Conservation (phyloP, 1,284 basidiomycete species). For the Naganishia albida region DNA sequence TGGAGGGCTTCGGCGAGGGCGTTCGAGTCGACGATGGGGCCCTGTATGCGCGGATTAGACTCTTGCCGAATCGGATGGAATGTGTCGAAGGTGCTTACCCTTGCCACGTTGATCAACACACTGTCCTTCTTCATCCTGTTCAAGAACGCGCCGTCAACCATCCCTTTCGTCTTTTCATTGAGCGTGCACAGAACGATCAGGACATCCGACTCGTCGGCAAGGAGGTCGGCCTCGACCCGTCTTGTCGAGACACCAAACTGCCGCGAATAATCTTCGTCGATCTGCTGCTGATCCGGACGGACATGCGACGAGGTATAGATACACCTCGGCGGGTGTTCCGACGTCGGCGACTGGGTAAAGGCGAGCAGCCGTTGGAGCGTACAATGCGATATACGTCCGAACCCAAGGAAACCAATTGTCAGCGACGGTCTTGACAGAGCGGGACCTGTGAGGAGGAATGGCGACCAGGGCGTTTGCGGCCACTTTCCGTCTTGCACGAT, state of each 20-base stretch:
- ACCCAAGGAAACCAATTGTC: slow-evolving; percentile 87
- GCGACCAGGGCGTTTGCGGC: slow-evolving; percentile 72
- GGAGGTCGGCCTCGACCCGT: slow-evolving; percentile 64
- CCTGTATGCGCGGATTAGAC: slow-evolving; percentile 39
- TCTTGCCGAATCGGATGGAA: not conserved
- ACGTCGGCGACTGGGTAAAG: slow-evolving; percentile 60
- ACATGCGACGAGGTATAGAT: slow-evolving; percentile 45
- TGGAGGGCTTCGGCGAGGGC: slow-evolving; percentile 79
- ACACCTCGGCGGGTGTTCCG: slow-evolving; percentile 41
- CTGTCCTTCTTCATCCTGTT: slow-evolving; percentile 78
- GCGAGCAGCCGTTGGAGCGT: slow-evolving; percentile 73
- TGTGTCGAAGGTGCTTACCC: slow-evolving; percentile 58
- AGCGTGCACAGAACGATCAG: slow-evolving; percentile 82
- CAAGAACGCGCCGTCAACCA: slow-evolving; percentile 73
- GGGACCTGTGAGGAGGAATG: slow-evolving; percentile 59
- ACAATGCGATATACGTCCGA: slow-evolving; percentile 85
- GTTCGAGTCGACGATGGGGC: slow-evolving; percentile 78
- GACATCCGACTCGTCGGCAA: slow-evolving; percentile 75
- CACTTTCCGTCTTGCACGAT: slow-evolving; percentile 70
- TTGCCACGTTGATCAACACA: slow-evolving; percentile 75
- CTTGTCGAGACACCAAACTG: slow-evolving; percentile 61
- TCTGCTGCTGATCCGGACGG: slow-evolving; percentile 51
- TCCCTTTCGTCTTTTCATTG: slow-evolving; percentile 68
- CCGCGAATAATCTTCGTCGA: slow-evolving; percentile 61
- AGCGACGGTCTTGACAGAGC: slow-evolving; percentile 56